phyloP scores from a whole-genome alignment of 139 green algal species.

The Chlamydomonas sp. region DNA sequence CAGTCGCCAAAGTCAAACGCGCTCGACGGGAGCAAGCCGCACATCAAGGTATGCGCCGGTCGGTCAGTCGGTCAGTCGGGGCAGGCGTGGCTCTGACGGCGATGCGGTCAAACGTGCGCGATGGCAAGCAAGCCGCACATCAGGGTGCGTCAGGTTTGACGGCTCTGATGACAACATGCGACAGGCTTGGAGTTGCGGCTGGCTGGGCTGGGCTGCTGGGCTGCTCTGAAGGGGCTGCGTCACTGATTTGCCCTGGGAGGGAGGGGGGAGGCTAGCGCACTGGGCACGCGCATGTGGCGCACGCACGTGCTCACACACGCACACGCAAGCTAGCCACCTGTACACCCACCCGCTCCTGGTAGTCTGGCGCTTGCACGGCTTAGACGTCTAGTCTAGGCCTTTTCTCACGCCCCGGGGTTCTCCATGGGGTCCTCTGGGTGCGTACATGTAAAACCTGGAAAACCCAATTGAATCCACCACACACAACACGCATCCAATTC shows the following conservation, averaged over 20 bases:
- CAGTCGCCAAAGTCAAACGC: constrained; percentile 17
- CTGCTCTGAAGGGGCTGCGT: too few relatives aligned
- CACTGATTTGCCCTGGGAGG: too few relatives aligned
- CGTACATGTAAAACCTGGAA: too few relatives aligned
- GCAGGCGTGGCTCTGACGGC: not conserved
- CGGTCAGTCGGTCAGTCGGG: too few relatives aligned
- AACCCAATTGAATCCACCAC: too few relatives aligned
- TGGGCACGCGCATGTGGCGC: not conserved
- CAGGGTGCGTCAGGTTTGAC: not conserved
- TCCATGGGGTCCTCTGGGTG: too few relatives aligned
- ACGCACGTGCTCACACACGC: not conserved
- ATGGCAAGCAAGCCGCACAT: not conserved
- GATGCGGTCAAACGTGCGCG: not conserved
- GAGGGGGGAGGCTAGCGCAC: too few relatives aligned
- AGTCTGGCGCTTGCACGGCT: too few relatives aligned
- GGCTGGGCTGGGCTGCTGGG: not conserved
- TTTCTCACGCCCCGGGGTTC: too few relatives aligned
- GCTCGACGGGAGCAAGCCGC: constrained; percentile 23
- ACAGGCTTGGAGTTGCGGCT: not conserved
- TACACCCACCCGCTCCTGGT: too few relatives aligned
- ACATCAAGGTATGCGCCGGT: constrained; percentile 33
- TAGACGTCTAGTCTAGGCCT: too few relatives aligned
- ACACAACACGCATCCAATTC: too few relatives aligned
- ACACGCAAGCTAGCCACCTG: not conserved
- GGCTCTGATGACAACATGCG: not conserved